These are phyloP conservation scores for Calocera cornea DNA, from an alignment of 768 basidiomycete species.

Conservation along the genomic window DNA sequence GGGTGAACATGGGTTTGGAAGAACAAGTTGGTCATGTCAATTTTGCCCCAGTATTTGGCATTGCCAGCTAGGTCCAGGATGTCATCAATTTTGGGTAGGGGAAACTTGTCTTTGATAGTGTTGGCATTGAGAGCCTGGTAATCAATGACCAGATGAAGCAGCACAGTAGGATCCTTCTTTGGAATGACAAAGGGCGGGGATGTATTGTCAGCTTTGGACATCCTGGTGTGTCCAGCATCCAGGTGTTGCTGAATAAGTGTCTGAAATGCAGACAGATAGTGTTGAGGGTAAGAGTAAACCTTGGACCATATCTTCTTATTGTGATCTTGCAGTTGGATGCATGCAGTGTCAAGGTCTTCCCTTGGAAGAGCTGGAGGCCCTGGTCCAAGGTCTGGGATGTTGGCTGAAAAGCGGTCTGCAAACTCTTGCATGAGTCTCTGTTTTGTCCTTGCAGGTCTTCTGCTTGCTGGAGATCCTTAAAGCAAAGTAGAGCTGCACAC, in stretches of 20 bases:
- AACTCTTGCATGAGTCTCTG: too few species aligned
- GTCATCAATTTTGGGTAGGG: conserved; percentile 12
- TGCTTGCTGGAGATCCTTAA: too few species aligned
- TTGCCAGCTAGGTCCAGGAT: background rate
- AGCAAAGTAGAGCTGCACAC: too few species aligned
- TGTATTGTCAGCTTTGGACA: conserved; percentile 17
- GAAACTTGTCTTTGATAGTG: conserved; percentile 22
- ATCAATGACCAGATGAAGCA: conserved; percentile 29
- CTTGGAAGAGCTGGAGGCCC: too few species aligned
- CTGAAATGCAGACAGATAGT: conserved; percentile 19
- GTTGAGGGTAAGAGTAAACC: too few species aligned
- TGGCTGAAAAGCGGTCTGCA: too few species aligned
- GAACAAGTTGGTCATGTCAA: conserved; percentile 24
- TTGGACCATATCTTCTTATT: too few species aligned
- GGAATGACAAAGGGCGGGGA: conserved; percentile 21
- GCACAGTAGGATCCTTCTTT: conserved; percentile 19
- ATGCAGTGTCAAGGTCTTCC: too few species aligned
- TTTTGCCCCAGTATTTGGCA: too few species aligned
- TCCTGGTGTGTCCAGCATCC: conserved; percentile 21
- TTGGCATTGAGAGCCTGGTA: conserved; percentile 25
- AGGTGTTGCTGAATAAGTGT: conserved; percentile 26
- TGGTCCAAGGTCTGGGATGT: too few species aligned
- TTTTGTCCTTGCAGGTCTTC: too few species aligned
- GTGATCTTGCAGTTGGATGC: too few species aligned
- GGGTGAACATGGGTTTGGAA: conserved; percentile 27